phyloP scores from a whole-genome alignment of 73 alveolate genomes.

The Paramecium bursaria region DNA sequence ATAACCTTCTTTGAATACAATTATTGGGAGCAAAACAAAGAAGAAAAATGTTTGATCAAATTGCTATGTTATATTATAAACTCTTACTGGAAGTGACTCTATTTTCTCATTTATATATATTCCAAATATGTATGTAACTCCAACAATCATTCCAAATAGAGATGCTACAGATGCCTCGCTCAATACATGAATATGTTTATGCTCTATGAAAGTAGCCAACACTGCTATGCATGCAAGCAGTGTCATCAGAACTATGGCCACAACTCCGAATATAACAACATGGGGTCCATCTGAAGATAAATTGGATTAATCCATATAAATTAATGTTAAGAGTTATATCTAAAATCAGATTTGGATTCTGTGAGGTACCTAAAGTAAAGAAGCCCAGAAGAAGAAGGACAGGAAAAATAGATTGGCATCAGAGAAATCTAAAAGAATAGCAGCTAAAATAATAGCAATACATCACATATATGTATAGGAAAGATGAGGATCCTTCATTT shows the following conservation, averaged over 20 bases:
- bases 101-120: background rate
- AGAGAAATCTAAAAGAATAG: too few relatives aligned
- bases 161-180: slow-evolving; percentile 36
- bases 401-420: too few relatives aligned
- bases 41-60: slow-evolving; percentile 85
- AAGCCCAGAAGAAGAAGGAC: too few relatives aligned
- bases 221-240: slow-evolving; percentile 4
- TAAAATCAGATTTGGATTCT: too few relatives aligned
- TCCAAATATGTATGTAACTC: background rate
- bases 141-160: background rate
- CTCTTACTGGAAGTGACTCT: background rate
- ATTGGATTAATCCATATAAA: too few relatives aligned
- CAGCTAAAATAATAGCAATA: too few relatives aligned
- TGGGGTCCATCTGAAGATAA: too few relatives aligned
- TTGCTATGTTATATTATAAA: background rate
- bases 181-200: background rate
- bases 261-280: too few relatives aligned
- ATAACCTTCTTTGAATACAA: slow-evolving; percentile 97
- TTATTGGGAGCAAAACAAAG: slow-evolving; percentile 95
- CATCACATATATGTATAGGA: too few relatives aligned
- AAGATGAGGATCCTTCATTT: too few relatives aligned
- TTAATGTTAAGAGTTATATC: too few relatives aligned
- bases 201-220: background rate
- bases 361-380: too few relatives aligned
- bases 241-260: background rate